Evolutionary conservation across 257 asterid species (phyloP).

Genomic region (Ligustrum vulgare): DNA sequence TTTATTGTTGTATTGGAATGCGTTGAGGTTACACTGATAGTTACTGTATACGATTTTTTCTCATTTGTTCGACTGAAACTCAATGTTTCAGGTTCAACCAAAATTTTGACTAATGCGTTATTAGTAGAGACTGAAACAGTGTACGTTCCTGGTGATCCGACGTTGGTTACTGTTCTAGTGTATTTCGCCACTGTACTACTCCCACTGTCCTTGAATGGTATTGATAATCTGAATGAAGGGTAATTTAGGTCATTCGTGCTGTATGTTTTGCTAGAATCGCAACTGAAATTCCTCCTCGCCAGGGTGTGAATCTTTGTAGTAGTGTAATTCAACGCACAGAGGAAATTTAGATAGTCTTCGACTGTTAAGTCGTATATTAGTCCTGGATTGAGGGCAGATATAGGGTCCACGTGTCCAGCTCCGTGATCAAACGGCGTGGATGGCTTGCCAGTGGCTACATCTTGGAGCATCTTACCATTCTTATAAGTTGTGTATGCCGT

Average conservation of each 20-base stretch:
- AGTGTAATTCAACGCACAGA: conserved; percentile 76
- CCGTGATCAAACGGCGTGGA: conserved; percentile 84
- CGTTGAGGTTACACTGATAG: conserved; percentile 52
- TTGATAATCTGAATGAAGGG: conserved; percentile 71
- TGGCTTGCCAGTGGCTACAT: conserved; percentile 67
- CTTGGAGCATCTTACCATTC: conserved; percentile 50
- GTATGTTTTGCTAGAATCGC: conserved; percentile 48
- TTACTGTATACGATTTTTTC: conserved; percentile 68
- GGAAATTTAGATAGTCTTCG: conserved; percentile 56
- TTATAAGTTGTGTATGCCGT: conserved; percentile 68
- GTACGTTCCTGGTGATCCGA: conserved; percentile 70
- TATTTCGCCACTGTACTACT: conserved; percentile 42
- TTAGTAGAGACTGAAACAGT: conserved; percentile 49
- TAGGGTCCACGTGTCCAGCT: conserved; percentile 87
- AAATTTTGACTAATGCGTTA: conserved; percentile 40
- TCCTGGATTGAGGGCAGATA: conserved; percentile 77
- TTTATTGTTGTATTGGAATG: conserved; percentile 57
- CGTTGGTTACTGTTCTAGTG: conserved; percentile 71
- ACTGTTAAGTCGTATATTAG: conserved; percentile 63
- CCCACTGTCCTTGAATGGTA: conserved; percentile 26
- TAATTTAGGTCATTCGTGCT: conserved; percentile 71
- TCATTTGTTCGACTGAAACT: conserved; percentile 50
- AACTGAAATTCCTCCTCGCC: conserved; percentile 61
- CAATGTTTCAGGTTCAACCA: conserved; percentile 59
- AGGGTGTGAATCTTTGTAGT: conserved; percentile 52